Percentiles rank a stretch among this genome's conserved stretches.
These are phyloP conservation scores for Cotoneaster glaucophyllus DNA, from an alignment of 306 rosid genomes.

Conservation along the genomic window DNA sequence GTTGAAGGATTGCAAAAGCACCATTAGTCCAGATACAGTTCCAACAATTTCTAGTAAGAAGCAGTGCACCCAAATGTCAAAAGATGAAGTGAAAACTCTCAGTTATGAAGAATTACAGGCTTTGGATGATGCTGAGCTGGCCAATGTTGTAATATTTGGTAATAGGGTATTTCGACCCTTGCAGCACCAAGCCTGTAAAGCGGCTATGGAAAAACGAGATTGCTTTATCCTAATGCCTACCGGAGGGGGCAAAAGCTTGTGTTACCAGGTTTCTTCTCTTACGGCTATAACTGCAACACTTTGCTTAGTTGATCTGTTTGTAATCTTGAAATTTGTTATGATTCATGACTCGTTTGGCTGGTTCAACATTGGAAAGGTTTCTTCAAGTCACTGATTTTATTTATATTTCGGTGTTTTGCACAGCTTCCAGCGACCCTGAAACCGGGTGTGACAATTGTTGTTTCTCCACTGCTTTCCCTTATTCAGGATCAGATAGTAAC, in stretches of 20 bases:
- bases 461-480: constrained; percentile 93
- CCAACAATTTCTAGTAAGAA: constrained; percentile 36
- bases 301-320: constrained; percentile 3
- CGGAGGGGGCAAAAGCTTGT: constrained; percentile 96
- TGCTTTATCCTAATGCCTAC: constrained; percentile 97
- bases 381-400: neutral
- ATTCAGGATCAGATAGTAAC: constrained; percentile 95
- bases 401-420: constrained; percentile 10
- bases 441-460: constrained; percentile 75
- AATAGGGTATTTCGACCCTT: constrained; percentile 72
- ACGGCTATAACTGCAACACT: neutral
- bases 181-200: constrained; percentile 87
- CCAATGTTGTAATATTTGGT: constrained; percentile 85
- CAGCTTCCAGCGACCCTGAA: constrained; percentile 97
- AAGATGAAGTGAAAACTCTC: constrained; percentile 36
- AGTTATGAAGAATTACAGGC: constrained; percentile 57
- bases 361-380: neutral
- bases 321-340: neutral
- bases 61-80: constrained; percentile 24
- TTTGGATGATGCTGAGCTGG: constrained; percentile 81
- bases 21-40: constrained; percentile 43
- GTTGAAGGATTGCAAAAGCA: constrained; percentile 59
- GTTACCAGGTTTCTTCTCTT: constrained; percentile 72
- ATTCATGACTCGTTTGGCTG: neutral
- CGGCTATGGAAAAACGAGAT: constrained; percentile 66